phyloP scores from a whole-genome alignment of 495 filamentous ascomycete genomes.

The Evansstolkia leycettana region DNA sequence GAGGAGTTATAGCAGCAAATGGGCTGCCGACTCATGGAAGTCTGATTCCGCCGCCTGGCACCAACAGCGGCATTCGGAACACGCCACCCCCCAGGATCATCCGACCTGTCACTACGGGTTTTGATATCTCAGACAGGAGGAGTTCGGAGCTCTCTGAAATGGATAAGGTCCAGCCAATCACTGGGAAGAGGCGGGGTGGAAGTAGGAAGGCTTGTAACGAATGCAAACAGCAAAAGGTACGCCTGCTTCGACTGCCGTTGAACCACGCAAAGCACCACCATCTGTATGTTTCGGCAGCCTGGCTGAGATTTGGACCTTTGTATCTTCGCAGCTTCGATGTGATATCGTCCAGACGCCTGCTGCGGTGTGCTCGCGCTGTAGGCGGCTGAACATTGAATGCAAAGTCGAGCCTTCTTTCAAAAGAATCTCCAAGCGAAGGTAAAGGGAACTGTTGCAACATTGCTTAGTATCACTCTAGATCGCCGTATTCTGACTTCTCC shows the following conservation, averaged over 20 bases:
- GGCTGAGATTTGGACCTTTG: constrained; percentile 4
- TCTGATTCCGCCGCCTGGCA: constrained; percentile 17
- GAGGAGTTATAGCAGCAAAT: constrained; percentile 27
- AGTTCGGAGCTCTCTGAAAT: constrained; percentile 25
- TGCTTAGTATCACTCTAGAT: not conserved
- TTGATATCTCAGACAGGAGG: constrained; percentile 21
- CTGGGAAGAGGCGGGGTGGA: constrained; percentile 34
- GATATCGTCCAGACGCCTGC: constrained; percentile 35
- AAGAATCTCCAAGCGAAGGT: constrained; percentile 38
- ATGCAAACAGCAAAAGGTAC: constrained; percentile 39
- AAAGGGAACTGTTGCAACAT: not conserved
- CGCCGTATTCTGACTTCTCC: constrained; percentile 2
- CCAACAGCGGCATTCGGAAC: constrained; percentile 31
- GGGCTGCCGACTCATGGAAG: constrained; percentile 15
- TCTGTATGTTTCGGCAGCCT: not conserved
- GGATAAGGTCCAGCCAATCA: constrained; percentile 33
- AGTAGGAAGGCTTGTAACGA: constrained; percentile 38
- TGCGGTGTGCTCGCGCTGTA: constrained; percentile 35
- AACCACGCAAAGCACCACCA: not conserved
- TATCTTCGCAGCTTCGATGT: constrained; percentile 26
- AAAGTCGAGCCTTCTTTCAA: constrained; percentile 37
- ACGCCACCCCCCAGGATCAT: constrained; percentile 25
- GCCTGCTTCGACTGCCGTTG: constrained; percentile 1
- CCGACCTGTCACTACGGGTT: constrained; percentile 22
- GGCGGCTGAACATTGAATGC: constrained; percentile 33